Percentiles rank a stretch among this genome's conserved stretches.
Evolutionary conservation across 495 filamentous ascomycete genomes (phyloP).

Genomic region (Aspergillus homomorphus): DNA sequence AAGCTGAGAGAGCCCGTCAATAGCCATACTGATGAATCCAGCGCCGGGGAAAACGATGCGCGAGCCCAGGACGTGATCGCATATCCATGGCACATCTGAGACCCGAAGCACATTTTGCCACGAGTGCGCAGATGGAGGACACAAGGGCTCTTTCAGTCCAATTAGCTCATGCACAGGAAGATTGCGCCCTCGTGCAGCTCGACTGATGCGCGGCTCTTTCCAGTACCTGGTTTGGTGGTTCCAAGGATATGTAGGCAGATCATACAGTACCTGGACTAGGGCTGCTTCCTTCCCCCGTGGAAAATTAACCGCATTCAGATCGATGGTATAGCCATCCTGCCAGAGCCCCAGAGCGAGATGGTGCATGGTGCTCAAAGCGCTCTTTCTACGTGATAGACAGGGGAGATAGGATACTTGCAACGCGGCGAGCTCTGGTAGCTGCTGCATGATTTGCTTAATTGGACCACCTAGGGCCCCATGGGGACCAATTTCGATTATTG

Average conservation of each 20-base stretch:
- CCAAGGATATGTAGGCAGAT: conserved; percentile 7
- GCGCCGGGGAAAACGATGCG: conserved; percentile 4
- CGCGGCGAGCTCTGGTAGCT: not conserved
- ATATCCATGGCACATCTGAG: conserved; percentile 2
- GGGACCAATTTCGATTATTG: conserved; percentile 42
- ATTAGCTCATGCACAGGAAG: not conserved
- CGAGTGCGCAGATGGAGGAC: not conserved
- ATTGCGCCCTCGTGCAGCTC: not conserved
- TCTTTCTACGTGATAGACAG: not conserved
- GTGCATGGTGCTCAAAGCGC: not conserved
- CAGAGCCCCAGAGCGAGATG: not conserved
- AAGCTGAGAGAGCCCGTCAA: not conserved
- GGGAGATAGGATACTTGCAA: not conserved
- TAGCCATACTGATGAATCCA: conserved; percentile 5
- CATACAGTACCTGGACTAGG: not conserved
- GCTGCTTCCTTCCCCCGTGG: not conserved
- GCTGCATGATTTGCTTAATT: not conserved
- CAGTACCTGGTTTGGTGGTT: conserved; percentile 1
- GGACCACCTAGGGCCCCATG: conserved; percentile 28
- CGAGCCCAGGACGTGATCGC: conserved; percentile 2
- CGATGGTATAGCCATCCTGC: not conserved
- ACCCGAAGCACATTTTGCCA: not conserved
- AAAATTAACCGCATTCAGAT: not conserved
- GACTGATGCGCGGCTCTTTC: not conserved
- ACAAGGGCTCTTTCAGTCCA: not conserved